These are phyloP conservation scores for Fraxinus albicans DNA, from an alignment of 305 asterid species.

Conservation along the genomic window DNA sequence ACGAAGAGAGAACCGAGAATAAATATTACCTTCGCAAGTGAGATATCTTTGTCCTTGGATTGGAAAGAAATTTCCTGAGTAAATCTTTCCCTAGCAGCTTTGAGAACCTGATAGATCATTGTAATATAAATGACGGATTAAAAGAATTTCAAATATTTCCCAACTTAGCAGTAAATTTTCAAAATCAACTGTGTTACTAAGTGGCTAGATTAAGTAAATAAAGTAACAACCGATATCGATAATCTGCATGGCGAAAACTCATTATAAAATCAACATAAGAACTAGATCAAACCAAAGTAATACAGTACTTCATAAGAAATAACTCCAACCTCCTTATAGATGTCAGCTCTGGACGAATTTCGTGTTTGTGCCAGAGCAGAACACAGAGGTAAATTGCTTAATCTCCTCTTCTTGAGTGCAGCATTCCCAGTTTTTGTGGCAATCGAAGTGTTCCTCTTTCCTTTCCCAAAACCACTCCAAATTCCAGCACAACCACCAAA, in stretches of 20 bases:
- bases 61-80: constrained; percentile 74
- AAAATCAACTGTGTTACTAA: background rate
- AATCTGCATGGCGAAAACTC: background rate
- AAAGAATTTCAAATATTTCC: background rate
- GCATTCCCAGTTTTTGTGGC: constrained; percentile 39
- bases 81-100: constrained; percentile 63
- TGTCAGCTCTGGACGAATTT: constrained; percentile 46
- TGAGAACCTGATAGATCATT: background rate
- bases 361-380: constrained; percentile 50
- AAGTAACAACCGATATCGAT: background rate
- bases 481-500: constrained; percentile 62
- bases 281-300: background rate
- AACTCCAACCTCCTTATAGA: constrained; percentile 68
- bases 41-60: constrained; percentile 85
- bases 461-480: constrained; percentile 59
- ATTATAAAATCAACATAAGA: background rate
- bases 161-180: background rate
- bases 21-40: constrained; percentile 77
- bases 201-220: background rate
- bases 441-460: constrained; percentile 33
- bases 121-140: background rate
- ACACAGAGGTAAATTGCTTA: constrained; percentile 57
- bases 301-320: constrained; percentile 17
- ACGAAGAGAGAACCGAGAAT: background rate
- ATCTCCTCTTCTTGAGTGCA: constrained; percentile 51